Evolutionary conservation across 2,329 filamentous ascomycete species (phyloP).

Genomic region (Aspergillus udagawae): DNA sequence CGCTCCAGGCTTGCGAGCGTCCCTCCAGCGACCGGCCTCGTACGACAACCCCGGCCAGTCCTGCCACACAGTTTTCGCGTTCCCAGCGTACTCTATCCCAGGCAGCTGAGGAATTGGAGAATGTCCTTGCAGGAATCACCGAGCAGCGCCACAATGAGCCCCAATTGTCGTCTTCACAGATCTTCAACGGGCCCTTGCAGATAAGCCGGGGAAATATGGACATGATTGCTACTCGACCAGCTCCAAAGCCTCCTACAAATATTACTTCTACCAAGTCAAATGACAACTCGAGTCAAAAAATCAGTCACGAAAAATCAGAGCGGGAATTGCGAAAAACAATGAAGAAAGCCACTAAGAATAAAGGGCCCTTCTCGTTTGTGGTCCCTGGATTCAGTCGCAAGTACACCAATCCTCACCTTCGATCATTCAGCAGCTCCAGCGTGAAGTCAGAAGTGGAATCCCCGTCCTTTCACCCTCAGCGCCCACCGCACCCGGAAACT

Average conservation of each 20-base stretch:
- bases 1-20: conserved; percentile 3
- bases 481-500: neutral
- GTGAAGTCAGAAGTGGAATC: conserved; percentile 8
- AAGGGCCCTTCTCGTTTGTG: conserved; percentile 15
- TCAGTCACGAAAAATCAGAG: neutral
- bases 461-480: conserved; percentile 2
- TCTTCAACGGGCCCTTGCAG: conserved; percentile 28
- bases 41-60: conserved; percentile 3
- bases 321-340: neutral
- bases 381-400: conserved; percentile 16
- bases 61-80: conserved; percentile 6
- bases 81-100: conserved; percentile 25
- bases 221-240: conserved; percentile 28
- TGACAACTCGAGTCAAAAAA: conserved; percentile 6
- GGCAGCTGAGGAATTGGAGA: conserved; percentile 36
- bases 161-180: conserved; percentile 9
- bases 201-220: conserved; percentile 33
- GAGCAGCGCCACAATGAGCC: conserved; percentile 10
- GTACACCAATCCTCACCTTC: conserved; percentile 11
- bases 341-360: conserved; percentile 14
- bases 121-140: conserved; percentile 26
- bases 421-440: conserved; percentile 17
- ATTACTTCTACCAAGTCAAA: conserved; percentile 10
- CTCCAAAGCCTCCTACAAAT: conserved; percentile 25
- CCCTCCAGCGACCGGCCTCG: neutral